phyloP scores from a whole-genome alignment of 2,329 filamentous ascomycete genomes.

The Ophiostoma piceae region DNA sequence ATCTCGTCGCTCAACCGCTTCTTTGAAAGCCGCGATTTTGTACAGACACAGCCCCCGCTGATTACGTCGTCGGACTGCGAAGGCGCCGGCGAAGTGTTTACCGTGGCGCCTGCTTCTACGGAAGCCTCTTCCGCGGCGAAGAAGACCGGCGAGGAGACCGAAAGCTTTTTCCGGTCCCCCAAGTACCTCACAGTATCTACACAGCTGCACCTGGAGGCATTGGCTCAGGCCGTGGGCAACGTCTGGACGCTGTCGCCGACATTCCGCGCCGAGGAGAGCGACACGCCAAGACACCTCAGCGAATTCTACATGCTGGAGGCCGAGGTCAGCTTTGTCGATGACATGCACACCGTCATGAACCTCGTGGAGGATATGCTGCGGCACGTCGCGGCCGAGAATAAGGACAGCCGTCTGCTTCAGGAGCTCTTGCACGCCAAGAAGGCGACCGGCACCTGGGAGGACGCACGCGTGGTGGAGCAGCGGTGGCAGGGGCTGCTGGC shows the following conservation, averaged over 20 bases:
- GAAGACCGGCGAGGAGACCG: neutral
- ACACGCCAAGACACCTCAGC: conserved; percentile 87
- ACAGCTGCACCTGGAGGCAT: conserved; percentile 88
- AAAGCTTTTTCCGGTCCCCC: conserved; percentile 69
- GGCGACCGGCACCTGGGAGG: neutral
- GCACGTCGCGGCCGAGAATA: conserved; percentile 41
- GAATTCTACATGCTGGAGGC: conserved; percentile 99
- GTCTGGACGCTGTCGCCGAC: conserved; percentile 94
- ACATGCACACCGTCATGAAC: conserved; percentile 67
- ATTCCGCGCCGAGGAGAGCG: conserved; percentile 88
- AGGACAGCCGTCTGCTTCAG: conserved; percentile 39
- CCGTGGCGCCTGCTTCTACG: conserved; percentile 45
- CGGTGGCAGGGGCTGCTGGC: conserved; percentile 68
- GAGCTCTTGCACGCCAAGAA: conserved; percentile 38
- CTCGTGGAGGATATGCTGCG: conserved; percentile 75
- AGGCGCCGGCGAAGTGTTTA: conserved; percentile 90
- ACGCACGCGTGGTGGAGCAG: conserved; percentile 46
- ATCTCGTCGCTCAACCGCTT: conserved; percentile 68
- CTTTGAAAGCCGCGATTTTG: conserved; percentile 65
- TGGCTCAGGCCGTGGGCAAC: conserved; percentile 79
- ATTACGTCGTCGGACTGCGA: conserved; percentile 97
- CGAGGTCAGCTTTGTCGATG: conserved; percentile 73
- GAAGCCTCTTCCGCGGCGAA: neutral
- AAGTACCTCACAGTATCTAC: conserved; percentile 96
- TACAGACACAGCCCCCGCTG: conserved; percentile 85